Evolutionary conservation across 2,329 filamentous ascomycete genomes (phyloP), one percentile per base, ranked within the genome.

Genomic region (Aspergillus oerlinghausenensis): DNA sequence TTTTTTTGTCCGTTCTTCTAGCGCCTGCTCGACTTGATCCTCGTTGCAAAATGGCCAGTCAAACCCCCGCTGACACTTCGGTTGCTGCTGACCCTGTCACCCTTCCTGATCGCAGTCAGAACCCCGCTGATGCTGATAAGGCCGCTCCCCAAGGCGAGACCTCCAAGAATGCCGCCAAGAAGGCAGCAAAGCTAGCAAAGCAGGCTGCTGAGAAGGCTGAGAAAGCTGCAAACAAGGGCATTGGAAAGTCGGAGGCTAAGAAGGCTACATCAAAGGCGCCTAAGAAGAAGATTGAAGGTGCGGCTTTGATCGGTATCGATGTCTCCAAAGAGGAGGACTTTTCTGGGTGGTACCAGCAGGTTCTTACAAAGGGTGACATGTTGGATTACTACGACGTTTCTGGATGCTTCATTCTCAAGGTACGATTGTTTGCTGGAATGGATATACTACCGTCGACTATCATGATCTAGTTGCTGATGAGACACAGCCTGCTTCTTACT

Each of bases 311-410:
- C 67, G 92, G 92, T 63, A 96, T 97, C 69, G 94, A 92, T 61
- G 86, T 89, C 59, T 82, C 84, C 62, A 97, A 97, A 77, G 81
- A 88, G 50, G 88, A 89, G 50, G 91, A 97, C 77, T 94, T 99
- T 73, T 83, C 90, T 51, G 86, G 87, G 76, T 99, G 94, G 94
- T 99, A 99, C 77, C 91, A 96, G 78, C 93, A 99, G 78, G 90
- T 97, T 59, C 88, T 99, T 56, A 87, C 92, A 70, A 99, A 99
- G 84, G 90, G 91, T 67, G 91, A 97, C 73, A 90, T 99, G 88
- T 88, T 97, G 68, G 92, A 96, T 70, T 99, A 97, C 84, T 97
- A 97, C 70, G 89, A 96, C 78, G 93, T 97, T 60, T 90, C 92
- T n/a, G 90, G 92, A 50, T 97, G 95, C 80, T 97, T 96, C 76